Base-by-base conservation (phyloP, 805 yeast species). In the Lachancea sp. region DNA sequence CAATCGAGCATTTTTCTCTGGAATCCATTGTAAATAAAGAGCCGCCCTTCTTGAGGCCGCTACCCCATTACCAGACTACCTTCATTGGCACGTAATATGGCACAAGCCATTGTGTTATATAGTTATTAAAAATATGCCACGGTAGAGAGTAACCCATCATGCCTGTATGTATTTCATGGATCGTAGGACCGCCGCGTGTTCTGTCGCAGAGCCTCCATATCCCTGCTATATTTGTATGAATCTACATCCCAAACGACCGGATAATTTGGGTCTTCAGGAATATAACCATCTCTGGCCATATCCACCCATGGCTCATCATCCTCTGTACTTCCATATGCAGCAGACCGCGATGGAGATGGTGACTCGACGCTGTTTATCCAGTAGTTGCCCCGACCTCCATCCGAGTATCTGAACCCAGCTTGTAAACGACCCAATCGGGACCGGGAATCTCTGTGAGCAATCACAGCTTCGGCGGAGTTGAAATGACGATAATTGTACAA, bases 401-500 rank as follows among this genome's bases (percentile, higher is more conserved):
- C 75, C 25, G 80, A 78, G 61, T 86, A 88, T 36, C 99, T 66
- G 45, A 90, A 63, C 0, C 99, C 99, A 48, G 87, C 84, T 49
- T 81, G 79, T 42, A 91, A 75, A 49, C 95, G 73, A 38, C 81
- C 81, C 72, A 75, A 73, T 50, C 82, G 70, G 3, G 84, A 77
- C 15, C 69, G 68, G 0, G 85, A 74, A n/a, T 74, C 73, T 1
- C 89, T 87, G 51, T 81, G 89, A 2, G 83, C 80, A 25, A 82
- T 72, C 36, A 77, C 56, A 0, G 85, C 81, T 51, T 84, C 87
- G 1, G 81, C 82, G 0, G 95, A 80, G 59, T 90, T 96, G 66
- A 89, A 91, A 46, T 79, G 79, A 48, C 84, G 75, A 60, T 86
- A 89, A 52, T 85, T 87, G 60, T 93, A 91, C 43, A 73, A 72